A percentile compares a stretch with the other conserved stretches of the same genome.
Conservation (phyloP, 768 basidiomycete species). For the Galerina marginata region DNA sequence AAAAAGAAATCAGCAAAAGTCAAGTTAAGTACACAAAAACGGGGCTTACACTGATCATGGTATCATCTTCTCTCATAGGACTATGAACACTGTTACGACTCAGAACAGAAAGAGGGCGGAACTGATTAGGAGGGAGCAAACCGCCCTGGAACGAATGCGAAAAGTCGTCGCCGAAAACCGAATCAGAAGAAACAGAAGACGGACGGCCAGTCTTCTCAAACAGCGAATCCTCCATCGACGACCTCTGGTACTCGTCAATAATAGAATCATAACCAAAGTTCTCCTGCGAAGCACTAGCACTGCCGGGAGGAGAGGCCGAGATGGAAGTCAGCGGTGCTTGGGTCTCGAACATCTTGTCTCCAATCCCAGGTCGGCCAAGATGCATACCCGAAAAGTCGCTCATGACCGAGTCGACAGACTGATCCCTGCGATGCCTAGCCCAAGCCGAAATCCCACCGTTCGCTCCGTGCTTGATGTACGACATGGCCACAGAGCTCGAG, state of each 20-base stretch:
- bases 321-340: constrained; percentile 65
- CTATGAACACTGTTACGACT: constrained; percentile 41
- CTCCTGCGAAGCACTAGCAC: constrained; percentile 29
- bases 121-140: constrained; percentile 53
- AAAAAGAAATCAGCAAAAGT: constrained; percentile 9
- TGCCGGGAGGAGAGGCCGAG: constrained; percentile 66
- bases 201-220: constrained; percentile 67
- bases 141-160: constrained; percentile 35
- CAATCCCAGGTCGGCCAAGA: constrained; percentile 72
- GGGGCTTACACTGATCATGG: constrained; percentile 74
- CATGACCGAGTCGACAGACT: constrained; percentile 66
- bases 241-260: constrained; percentile 40
- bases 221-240: constrained; percentile 54
- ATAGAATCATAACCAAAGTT: constrained; percentile 59
- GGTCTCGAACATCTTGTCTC: constrained; percentile 87
- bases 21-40: constrained; percentile 2
- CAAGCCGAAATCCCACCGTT: constrained; percentile 62
- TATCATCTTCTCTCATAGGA: constrained; percentile 72
- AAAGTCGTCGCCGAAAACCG: constrained; percentile 63
- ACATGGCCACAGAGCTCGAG: constrained; percentile 59
- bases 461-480: constrained; percentile 58
- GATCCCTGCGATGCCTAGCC: constrained; percentile 60
- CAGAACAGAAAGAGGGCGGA: constrained; percentile 65
- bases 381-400: constrained; percentile 64
- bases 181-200: constrained; percentile 59